Conservation (phyloP, 169 alveolate species). For the Babesia divergens region DNA sequence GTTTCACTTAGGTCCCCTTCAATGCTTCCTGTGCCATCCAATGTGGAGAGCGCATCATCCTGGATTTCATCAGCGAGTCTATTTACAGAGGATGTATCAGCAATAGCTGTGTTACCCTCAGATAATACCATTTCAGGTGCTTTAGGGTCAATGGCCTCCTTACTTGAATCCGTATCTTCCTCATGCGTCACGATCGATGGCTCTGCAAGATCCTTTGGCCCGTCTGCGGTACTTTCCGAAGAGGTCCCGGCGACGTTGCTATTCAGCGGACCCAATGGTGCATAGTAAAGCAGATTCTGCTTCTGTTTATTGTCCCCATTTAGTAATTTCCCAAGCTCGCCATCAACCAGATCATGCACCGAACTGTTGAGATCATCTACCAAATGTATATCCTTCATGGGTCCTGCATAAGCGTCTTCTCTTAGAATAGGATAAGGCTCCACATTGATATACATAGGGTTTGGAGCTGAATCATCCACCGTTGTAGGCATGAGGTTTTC, state of each 20-base stretch:
- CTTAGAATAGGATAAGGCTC: too few relatives aligned
- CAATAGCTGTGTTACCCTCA: too few relatives aligned
- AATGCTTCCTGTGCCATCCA: too few relatives aligned
- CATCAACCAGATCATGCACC: slow-evolving; percentile 22
- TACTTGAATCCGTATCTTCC: neutral
- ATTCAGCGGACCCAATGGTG: too few relatives aligned
- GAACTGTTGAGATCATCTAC: neutral
- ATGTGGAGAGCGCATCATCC: too few relatives aligned
- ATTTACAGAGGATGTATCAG: too few relatives aligned
- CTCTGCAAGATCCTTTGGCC: neutral
- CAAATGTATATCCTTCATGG: neutral
- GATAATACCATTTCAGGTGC: neutral
- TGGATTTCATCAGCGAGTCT: too few relatives aligned
- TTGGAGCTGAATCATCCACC: too few relatives aligned
- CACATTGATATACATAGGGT: too few relatives aligned
- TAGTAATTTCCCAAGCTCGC: neutral
- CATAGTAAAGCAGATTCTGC: neutral
- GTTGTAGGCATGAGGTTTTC: too few relatives aligned
- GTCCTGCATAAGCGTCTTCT: neutral
- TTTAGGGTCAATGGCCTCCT: neutral
- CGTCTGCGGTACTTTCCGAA: neutral
- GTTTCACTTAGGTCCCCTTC: too few relatives aligned
- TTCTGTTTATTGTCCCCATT: neutral
- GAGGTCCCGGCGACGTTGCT: too few relatives aligned
- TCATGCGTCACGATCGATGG: neutral